A percentile compares a stretch with the other conserved stretches of the same genome.
Evolutionary conservation across 1,139 yeast species (phyloP).

Genomic region (Yamadazyma sp.): DNA sequence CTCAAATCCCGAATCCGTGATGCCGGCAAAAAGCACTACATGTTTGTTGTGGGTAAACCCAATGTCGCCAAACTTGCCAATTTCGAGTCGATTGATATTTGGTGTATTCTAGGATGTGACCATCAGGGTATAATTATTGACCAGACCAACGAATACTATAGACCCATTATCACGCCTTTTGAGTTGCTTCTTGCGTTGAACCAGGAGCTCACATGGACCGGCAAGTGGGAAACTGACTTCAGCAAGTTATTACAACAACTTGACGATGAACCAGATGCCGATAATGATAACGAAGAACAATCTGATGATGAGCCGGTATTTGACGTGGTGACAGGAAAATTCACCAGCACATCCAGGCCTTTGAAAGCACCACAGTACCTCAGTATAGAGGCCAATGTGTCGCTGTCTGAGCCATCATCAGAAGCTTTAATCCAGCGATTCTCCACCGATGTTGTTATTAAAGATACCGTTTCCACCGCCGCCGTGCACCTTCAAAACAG

Average conservation of each 20-base stretch:
- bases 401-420: constrained; percentile 8
- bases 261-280: constrained; percentile 24
- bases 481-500: constrained; percentile 73
- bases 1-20: constrained; percentile 59
- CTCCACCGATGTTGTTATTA: constrained; percentile 61
- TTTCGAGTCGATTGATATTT: constrained; percentile 84
- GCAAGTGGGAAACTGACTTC: constrained; percentile 88
- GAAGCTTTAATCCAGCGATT: constrained; percentile 56
- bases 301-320: constrained; percentile 79
- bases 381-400: constrained; percentile 43
- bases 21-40: constrained; percentile 88
- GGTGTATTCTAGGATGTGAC: constrained; percentile 95
- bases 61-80: constrained; percentile 95
- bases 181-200: constrained; percentile 80
- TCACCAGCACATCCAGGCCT: constrained; percentile 70
- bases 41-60: constrained; percentile 98
- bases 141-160: constrained; percentile 73
- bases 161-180: constrained; percentile 91
- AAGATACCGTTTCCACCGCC: constrained; percentile 85
- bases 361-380: constrained; percentile 66
- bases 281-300: constrained; percentile 23
- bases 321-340: constrained; percentile 84
- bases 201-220: constrained; percentile 81
- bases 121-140: constrained; percentile 89
- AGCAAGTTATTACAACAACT: constrained; percentile 44